Percentiles rank a stretch among this genome's conserved stretches.
These are phyloP conservation scores for Coemansia sp. DNA, from an alignment of 192 early-diverging fungal species.

Conservation along the genomic window DNA sequence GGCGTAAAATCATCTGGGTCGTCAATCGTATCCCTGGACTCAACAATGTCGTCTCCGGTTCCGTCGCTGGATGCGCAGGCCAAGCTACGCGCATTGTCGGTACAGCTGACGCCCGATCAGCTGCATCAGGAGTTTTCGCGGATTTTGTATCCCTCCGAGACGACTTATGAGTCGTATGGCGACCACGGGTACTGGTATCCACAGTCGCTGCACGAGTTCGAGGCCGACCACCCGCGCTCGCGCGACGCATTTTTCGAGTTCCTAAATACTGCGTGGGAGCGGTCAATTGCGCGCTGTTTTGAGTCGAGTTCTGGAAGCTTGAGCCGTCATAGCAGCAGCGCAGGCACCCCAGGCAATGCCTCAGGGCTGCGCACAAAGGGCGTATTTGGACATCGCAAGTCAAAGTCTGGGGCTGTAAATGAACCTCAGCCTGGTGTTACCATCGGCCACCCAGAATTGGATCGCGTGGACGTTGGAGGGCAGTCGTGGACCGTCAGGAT, in stretches of 20 bases:
- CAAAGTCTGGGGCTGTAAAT: constrained; percentile 12
- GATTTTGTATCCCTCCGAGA: constrained; percentile 46
- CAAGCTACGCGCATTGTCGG: background rate
- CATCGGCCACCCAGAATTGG: constrained; percentile 46
- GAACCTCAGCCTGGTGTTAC: background rate
- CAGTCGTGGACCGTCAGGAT: constrained; percentile 54
- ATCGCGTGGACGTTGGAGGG: constrained; percentile 53
- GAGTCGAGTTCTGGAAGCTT: constrained; percentile 21
- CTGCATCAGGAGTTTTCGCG: constrained; percentile 45
- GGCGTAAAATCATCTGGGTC: constrained; percentile 36
- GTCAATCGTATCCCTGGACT: constrained; percentile 45
- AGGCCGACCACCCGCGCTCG: constrained; percentile 39
- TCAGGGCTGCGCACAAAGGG: constrained; percentile 1
- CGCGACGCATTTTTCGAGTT: constrained; percentile 52
- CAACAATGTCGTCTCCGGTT: constrained; percentile 19
- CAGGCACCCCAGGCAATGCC: constrained; percentile 7
- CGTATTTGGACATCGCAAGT: constrained; percentile 21
- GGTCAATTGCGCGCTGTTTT: constrained; percentile 45
- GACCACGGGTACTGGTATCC: constrained; percentile 55
- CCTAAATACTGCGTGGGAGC: constrained; percentile 51
- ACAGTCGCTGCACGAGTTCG: constrained; percentile 54
- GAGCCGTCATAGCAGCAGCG: constrained; percentile 45
- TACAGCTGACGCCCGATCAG: constrained; percentile 14
- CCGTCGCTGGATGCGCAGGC: constrained; percentile 10
- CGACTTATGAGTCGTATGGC: constrained; percentile 50